phyloP scores from a whole-genome alignment of 371 early-diverging fungal species.

The Mortierella sp. region DNA sequence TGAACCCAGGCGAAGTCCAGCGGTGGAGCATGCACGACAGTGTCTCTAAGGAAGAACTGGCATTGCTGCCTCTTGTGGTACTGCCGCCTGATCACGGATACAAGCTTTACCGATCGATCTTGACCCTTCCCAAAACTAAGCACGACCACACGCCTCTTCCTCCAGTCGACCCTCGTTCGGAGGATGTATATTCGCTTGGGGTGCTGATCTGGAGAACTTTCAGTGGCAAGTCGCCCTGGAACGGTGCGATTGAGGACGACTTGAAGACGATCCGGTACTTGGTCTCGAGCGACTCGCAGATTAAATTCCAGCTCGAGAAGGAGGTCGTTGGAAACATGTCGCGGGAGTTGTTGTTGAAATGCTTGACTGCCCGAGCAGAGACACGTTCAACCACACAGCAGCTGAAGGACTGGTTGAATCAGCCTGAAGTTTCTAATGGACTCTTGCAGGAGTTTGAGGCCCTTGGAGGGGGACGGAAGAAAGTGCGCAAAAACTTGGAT shows the following conservation, averaged over 20 bases:
- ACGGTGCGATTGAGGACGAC: constrained; percentile 73
- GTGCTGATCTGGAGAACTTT: constrained; percentile 77
- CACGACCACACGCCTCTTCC: constrained; percentile 62
- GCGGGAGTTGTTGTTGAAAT: constrained; percentile 62
- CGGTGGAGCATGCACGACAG: constrained; percentile 66
- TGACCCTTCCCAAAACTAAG: constrained; percentile 69
- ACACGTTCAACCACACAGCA: constrained; percentile 62
- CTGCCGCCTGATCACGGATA: constrained; percentile 73
- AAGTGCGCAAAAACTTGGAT: constrained; percentile 46
- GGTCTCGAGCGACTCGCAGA: constrained; percentile 65
- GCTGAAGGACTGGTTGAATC: constrained; percentile 62
- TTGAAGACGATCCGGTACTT: constrained; percentile 67
- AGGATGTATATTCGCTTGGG: constrained; percentile 77
- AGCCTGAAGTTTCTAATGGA: constrained; percentile 23
- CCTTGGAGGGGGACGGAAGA: constrained; percentile 52
- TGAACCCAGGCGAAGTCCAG: constrained; percentile 58
- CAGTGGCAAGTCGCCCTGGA: constrained; percentile 76
- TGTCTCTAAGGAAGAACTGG: constrained; percentile 64
- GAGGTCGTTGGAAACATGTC: constrained; percentile 66
- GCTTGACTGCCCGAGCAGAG: constrained; percentile 63
- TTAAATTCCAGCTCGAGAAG: constrained; percentile 64
- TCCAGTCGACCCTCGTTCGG: constrained; percentile 68
- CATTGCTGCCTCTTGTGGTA: constrained; percentile 63
- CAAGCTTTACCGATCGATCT: constrained; percentile 69
- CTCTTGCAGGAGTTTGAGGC: constrained; percentile 51